Evolutionary conservation across 2,329 filamentous ascomycete genomes (phyloP), one percentile per base, ranked within the genome.

Genomic region (Paecilomyces sp.): DNA sequence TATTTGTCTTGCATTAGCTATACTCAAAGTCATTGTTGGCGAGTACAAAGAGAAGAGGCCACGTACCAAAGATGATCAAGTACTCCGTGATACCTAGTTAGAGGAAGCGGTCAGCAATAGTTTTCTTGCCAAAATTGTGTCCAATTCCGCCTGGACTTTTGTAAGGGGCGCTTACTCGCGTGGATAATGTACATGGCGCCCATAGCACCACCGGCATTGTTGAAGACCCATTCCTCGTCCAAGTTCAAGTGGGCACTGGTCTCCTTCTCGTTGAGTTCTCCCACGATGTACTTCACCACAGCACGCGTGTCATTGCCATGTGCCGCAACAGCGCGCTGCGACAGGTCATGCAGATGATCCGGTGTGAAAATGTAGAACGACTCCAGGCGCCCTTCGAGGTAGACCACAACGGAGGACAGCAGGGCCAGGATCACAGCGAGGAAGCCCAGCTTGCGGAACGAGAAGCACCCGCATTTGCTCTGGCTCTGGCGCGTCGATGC

Each of bases 161-260:
- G 13, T n/a, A 41, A 41, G 36, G 15, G 36, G 36, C 41, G n/a
- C 85, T 73, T 75, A 89, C 88, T 92, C 61, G 91, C 90, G 72
- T 95, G 91, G 68, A 95, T 88, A 65, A 95, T 87, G 74, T 91
- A 92, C 91, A 95, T 94, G 70, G 84, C 89, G 59, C 91, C 91
- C 91, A 95, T 96, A 57, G 91, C 91, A 64, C 91, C 91, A 57
- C 91, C 91, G 57, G 91, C 91, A 70, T 95, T 95, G 81, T 95
- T 96, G 70, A 96, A 93, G 54, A 95, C 82, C 91, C 91, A 96
- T 75, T 93, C 88, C 77, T 93, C 85, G 61, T 88, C 79, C 58
- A 84, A 72, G 77, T 89, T 91, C 70, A 93, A 70, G 74, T 90
- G 67, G 30, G 71, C 69, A 15, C 69, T 64, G 13, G 70, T 71